phyloP scores from a whole-genome alignment of 768 basidiomycete genomes.

The Nidula microcarpa region DNA sequence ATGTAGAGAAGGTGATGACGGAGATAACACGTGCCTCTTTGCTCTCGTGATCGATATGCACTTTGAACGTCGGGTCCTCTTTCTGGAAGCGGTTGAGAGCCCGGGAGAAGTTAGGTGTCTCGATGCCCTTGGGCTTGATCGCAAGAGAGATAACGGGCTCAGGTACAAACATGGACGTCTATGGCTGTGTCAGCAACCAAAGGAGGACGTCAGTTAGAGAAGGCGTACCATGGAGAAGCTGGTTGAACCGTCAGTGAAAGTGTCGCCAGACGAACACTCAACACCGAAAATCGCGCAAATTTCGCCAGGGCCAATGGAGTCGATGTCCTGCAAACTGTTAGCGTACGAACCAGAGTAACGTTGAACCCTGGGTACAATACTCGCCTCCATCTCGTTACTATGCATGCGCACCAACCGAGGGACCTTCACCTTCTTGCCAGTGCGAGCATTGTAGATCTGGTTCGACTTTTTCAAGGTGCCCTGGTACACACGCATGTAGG shows the following conservation, averaged over 20 bases:
- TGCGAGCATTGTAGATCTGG: constrained; percentile 87
- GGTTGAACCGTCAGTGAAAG: constrained; percentile 90
- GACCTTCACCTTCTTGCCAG: constrained; percentile 97
- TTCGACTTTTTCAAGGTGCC: constrained; percentile 85
- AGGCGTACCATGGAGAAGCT: constrained; percentile 84
- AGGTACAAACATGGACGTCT: constrained; percentile 99
- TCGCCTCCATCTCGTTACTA: constrained; percentile 97
- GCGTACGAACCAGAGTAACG: not conserved
- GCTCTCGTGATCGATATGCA: constrained; percentile 90
- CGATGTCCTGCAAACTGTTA: constrained; percentile 66
- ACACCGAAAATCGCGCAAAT: constrained; percentile 99
- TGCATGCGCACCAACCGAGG: constrained; percentile 97
- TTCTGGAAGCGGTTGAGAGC: constrained; percentile 97
- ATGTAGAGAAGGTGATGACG: not conserved
- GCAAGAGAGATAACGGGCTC: constrained; percentile 97
- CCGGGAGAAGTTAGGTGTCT: constrained; percentile 95
- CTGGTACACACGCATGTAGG: constrained; percentile 99
- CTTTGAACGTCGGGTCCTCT: constrained; percentile 98
- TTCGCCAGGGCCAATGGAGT: constrained; percentile 92
- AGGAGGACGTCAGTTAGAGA: constrained; percentile 1
- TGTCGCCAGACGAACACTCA: constrained; percentile 96
- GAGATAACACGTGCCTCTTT: constrained; percentile 69
- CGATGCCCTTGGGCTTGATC: constrained; percentile 87
- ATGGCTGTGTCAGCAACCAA: constrained; percentile 4
- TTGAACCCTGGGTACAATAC: constrained; percentile 12